Percentiles rank a stretch among this genome's conserved stretches.
phyloP scores from a whole-genome alignment of 2,329 filamentous ascomycete species.

The Camillea tinctor region DNA sequence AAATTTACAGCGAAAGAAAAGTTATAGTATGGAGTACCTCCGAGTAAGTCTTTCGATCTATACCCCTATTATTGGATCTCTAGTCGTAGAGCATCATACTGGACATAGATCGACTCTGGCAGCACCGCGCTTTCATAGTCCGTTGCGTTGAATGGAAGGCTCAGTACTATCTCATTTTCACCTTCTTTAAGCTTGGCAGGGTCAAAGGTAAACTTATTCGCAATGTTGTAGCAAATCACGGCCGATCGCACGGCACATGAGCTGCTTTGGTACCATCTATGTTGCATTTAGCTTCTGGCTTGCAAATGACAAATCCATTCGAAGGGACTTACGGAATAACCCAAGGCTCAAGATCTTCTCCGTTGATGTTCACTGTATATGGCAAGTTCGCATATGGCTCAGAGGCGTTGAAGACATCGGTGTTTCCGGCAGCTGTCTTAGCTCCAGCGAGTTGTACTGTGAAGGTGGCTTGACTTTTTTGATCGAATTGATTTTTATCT shows the following conservation, averaged over 20 bases:
- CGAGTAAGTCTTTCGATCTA: not conserved
- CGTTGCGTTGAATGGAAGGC: slow-evolving; percentile 58
- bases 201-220: slow-evolving; percentile 60
- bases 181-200: slow-evolving; percentile 46
- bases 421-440: slow-evolving; percentile 58
- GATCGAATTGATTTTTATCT: slow-evolving; percentile 38
- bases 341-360: slow-evolving; percentile 47
- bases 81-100: slow-evolving; percentile 63
- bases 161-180: slow-evolving; percentile 55
- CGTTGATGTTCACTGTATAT: slow-evolving; percentile 43
- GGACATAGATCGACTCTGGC: slow-evolving; percentile 56
- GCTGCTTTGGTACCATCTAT: slow-evolving; percentile 49
- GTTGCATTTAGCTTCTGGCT: slow-evolving; percentile 6
- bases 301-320: not conserved
- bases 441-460: slow-evolving; percentile 63
- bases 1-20: no score
- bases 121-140: slow-evolving; percentile 58
- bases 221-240: slow-evolving; percentile 61
- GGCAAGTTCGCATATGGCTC: slow-evolving; percentile 54
- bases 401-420: slow-evolving; percentile 54
- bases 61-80: slow-evolving; percentile 40
- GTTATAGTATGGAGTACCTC: not conserved
- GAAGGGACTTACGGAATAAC: slow-evolving; percentile 44
- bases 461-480: slow-evolving; percentile 51
- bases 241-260: slow-evolving; percentile 61